Conservation (phyloP, 441 rosid species). For the Corymbia calophylla region DNA sequence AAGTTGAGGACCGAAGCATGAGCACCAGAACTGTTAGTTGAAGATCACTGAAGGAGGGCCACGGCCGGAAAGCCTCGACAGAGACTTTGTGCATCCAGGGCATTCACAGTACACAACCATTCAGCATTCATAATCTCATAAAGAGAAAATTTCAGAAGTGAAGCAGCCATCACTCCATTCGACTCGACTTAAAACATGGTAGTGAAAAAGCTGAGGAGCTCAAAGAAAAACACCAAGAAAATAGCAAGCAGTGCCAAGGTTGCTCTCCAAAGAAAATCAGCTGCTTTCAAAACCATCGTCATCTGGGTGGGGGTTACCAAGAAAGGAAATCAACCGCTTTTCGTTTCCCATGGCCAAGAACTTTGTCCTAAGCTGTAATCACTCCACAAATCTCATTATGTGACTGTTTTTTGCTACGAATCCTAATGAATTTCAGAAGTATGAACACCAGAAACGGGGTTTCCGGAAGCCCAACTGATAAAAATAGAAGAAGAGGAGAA, state of each 20-base stretch:
- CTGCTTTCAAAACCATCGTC: background rate
- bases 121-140: background rate
- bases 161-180: background rate
- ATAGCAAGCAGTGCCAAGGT: background rate
- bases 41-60: too few relatives aligned
- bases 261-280: background rate
- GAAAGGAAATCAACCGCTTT: background rate
- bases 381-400: background rate
- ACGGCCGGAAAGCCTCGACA: background rate
- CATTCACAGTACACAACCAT: background rate
- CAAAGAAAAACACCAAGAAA: background rate
- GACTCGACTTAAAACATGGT: background rate
- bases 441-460: background rate
- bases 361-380: background rate
- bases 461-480: background rate
- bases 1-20: background rate
- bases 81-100: background rate
- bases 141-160: background rate
- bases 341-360: background rate
- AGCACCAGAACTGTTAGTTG: background rate
- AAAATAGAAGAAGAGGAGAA: background rate
- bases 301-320: background rate
- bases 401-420: background rate
- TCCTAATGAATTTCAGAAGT: background rate
- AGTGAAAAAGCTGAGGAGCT: background rate